A percentile compares a stretch with the other conserved stretches of the same genome.
phyloP scores from a whole-genome alignment of 2,329 filamentous ascomycete genomes.

The Aureobasidium sp. region DNA sequence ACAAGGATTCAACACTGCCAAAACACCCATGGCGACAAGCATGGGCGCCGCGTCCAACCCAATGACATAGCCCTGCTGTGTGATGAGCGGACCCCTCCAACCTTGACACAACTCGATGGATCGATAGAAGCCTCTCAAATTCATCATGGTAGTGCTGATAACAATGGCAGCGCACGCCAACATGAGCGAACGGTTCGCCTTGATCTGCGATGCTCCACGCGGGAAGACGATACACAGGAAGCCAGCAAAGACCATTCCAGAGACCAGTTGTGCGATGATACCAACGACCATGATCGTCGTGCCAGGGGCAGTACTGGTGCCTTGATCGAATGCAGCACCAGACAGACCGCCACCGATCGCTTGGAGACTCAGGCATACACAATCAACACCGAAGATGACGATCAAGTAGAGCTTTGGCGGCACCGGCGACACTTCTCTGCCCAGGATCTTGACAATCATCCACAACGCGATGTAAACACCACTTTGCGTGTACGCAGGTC shows the following conservation, averaged over 20 bases:
- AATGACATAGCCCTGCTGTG: constrained; percentile 1
- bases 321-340: constrained; percentile 2
- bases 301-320: constrained; percentile 1
- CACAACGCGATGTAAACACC: constrained; percentile 9
- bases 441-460: not conserved
- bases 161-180: not conserved
- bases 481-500: constrained; percentile 5
- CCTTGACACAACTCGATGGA: constrained; percentile 8
- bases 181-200: not conserved
- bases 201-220: not conserved
- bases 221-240: constrained; percentile 1
- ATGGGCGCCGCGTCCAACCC: constrained; percentile 3
- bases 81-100: constrained; percentile 1
- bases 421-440: not conserved
- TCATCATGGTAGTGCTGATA: constrained; percentile 10
- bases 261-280: constrained; percentile 7
- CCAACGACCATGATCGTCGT: constrained; percentile 7
- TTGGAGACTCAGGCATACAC: constrained; percentile 5
- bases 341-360: constrained; percentile 5
- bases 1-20: constrained; percentile 4
- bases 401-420: not conserved
- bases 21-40: not conserved
- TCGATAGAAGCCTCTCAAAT: constrained; percentile 4
- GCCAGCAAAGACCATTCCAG: not conserved
- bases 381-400: not conserved